Base-by-base conservation (phyloP, 495 filamentous ascomycete genomes). In the Parmelia sp. region DNA sequence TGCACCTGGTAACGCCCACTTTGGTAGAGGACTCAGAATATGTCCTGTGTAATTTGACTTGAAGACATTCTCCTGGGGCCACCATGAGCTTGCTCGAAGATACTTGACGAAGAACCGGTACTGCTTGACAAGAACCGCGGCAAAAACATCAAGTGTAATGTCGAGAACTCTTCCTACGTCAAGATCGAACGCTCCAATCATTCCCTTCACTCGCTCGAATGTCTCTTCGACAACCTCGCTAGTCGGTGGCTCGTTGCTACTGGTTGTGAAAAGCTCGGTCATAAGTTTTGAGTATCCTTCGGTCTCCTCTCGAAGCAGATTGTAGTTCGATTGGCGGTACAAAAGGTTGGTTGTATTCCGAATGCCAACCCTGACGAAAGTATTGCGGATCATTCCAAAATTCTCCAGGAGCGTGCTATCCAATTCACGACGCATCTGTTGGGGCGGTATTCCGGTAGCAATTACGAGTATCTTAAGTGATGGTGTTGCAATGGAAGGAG, bases 321-420 rank as follows among this genome's bases (percentile, higher is more conserved):
- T 99, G 78, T 96, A 96, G 71, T 95, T 97, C 1, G 91, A 90
- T 72, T 97, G 95, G 55, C 91, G 88, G 70, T 99, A 99, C 4
- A 97, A 84, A 23, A 93, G 76, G 69, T 94, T 91, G 11, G 95
- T 99, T 60, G 91, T 87, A 67, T 95, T 90, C 60, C 92, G 86
- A 66, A 96, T 89, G 5, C 86, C 88, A 70, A 92, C 85, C 57
- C 87, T 84, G n/a, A 82, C 78, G 71, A 97, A 99, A 0, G 87
- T 90, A 7, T 86, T 84, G n/a, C 90, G 86, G 57, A 96, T 89
- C 58, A 99, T 77, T 14, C 86, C 85, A 23, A 96, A 77, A 6
- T 84, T 78, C 68, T 89, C 82, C 21, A 99, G 78, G 15, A 96
- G 76, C 15, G 82, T 77, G 3, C 83, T 83, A 56, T 97, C 95